These are phyloP conservation scores for Pestalotiopsis sp. DNA, from an alignment of 2,329 filamentous ascomycete species.

Conservation along the genomic window DNA sequence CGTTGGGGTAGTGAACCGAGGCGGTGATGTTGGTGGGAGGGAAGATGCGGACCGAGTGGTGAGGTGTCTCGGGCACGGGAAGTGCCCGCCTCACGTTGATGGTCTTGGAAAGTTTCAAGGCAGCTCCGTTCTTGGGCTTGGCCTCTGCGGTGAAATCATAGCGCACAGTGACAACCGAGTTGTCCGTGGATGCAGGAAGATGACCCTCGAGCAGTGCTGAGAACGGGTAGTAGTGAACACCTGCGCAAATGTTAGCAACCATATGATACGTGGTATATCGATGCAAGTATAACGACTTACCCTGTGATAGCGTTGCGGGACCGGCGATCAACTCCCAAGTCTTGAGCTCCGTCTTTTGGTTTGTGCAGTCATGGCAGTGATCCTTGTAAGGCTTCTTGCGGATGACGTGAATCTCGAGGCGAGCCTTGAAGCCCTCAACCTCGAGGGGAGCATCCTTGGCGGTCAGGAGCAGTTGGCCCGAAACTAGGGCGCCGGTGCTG, in stretches of 20 bases:
- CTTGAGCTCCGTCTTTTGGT: constrained; percentile 72
- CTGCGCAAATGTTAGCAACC: constrained; percentile 38
- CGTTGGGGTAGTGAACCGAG: constrained; percentile 76
- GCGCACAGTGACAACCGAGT: constrained; percentile 70
- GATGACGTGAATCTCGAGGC: constrained; percentile 67
- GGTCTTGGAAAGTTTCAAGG: constrained; percentile 65
- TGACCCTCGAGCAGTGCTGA: constrained; percentile 83
- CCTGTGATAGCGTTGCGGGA: constrained; percentile 51
- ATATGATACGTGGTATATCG: background rate
- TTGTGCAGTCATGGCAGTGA: constrained; percentile 77
- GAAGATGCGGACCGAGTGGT: constrained; percentile 91
- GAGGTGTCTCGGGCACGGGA: constrained; percentile 71
- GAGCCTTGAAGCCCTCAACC: constrained; percentile 73
- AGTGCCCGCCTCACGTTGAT: constrained; percentile 81
- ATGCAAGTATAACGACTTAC: constrained; percentile 32
- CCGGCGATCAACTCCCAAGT: constrained; percentile 75
- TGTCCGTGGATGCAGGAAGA: constrained; percentile 81
- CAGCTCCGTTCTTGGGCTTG: constrained; percentile 57
- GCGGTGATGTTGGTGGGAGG: constrained; percentile 93
- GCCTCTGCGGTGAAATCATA: constrained; percentile 77
- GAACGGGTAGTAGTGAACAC: constrained; percentile 82
- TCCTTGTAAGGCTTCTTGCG: constrained; percentile 81
- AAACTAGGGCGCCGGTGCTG: constrained; percentile 84
- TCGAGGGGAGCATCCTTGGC: constrained; percentile 68
- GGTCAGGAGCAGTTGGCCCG: constrained; percentile 76